phyloP scores from a whole-genome alignment of 1,284 basidiomycete species.

The Ganoderma sinense region DNA sequence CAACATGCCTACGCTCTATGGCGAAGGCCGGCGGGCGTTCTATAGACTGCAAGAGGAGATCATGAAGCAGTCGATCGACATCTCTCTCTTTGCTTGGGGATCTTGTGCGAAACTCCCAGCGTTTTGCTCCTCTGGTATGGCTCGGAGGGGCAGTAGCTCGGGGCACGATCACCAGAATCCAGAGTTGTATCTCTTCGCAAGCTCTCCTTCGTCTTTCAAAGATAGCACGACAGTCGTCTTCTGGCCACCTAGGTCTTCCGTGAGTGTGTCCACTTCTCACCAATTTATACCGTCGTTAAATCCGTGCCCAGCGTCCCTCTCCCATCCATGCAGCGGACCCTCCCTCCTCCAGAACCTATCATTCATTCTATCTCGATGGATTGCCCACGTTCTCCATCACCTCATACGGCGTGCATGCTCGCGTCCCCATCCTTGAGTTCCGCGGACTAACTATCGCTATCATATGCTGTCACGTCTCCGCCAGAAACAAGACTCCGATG shows the following conservation, averaged over 20 bases:
- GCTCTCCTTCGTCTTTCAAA: background rate
- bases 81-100: constrained; percentile 12
- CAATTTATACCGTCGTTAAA: background rate
- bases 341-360: background rate
- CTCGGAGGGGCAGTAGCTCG: background rate
- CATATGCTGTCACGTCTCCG: background rate
- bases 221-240: background rate
- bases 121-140: background rate
- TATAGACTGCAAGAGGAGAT: constrained; percentile 8
- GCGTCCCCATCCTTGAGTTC: constrained; percentile 1
- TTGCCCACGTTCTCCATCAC: constrained; percentile 2
- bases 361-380: background rate
- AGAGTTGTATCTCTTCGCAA: background rate
- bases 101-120: background rate
- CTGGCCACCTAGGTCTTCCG: background rate
- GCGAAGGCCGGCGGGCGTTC: constrained; percentile 7
- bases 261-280: background rate
- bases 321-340: background rate
- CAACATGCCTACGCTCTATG: constrained; percentile 10
- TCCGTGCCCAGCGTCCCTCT: background rate
- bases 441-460: background rate
- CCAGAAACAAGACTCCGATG: background rate
- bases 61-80: constrained; percentile 2
- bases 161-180: background rate
- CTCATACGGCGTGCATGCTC: constrained; percentile 8